Conservation (phyloP, 768 basidiomycete genomes). For the Boletellus ananiceps region DNA sequence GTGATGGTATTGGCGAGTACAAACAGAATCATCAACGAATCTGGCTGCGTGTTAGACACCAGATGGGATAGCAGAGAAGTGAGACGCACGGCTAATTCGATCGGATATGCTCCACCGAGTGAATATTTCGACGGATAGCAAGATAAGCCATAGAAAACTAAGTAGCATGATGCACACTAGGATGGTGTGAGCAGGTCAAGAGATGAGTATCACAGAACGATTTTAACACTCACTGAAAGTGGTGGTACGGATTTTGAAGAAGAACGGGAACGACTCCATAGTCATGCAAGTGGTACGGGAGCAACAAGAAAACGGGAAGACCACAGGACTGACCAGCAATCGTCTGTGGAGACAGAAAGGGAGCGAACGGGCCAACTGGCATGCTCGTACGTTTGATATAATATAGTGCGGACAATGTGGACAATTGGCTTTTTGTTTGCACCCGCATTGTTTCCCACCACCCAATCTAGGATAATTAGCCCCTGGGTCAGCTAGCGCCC, state of each 20-base stretch:
- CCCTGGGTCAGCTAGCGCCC: conserved; percentile 8
- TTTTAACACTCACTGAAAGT: conserved; percentile 25
- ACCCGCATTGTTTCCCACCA: neutral
- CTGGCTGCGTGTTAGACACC: conserved; percentile 4
- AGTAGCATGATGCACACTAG: conserved; percentile 41
- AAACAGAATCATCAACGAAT: conserved; percentile 42
- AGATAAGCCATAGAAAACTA: conserved; percentile 45
- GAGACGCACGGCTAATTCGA: conserved; percentile 40
- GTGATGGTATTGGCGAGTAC: conserved; percentile 39
- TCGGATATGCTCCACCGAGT: conserved; percentile 45
- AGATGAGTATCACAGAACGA: neutral
- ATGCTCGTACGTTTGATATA: neutral
- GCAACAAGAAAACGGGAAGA: conserved; percentile 20
- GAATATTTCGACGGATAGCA: conserved; percentile 45
- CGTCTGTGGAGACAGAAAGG: conserved; percentile 13
- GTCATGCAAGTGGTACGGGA: neutral
- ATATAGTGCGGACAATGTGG: conserved; percentile 3
- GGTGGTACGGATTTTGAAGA: conserved; percentile 28
- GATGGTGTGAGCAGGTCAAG: neutral
- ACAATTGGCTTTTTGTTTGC: conserved; percentile 26
- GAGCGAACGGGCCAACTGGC: neutral
- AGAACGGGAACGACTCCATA: conserved; percentile 30
- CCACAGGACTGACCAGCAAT: conserved; percentile 17
- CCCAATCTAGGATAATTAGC: conserved; percentile 7
- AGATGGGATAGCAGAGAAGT: neutral